Base-by-base conservation (phyloP, 2,329 filamentous ascomycete genomes). In the Alternaria sp. region DNA sequence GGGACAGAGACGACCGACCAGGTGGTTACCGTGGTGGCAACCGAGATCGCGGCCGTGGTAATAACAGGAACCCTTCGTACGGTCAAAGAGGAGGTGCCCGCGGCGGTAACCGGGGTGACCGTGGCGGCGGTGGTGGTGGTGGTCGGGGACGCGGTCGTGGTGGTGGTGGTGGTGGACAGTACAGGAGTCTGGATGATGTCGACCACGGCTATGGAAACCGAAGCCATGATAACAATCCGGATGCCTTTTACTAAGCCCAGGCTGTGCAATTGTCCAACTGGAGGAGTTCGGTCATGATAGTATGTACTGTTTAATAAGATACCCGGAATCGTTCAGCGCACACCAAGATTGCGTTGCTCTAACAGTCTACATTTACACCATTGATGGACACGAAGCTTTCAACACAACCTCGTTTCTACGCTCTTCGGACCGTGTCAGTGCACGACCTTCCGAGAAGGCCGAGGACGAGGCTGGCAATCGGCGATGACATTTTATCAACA, bases 161-260 rank as follows among this genome's bases (percentile, higher is more conserved):
- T 18, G 68, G 75, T 22, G 73, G n/a, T n/a, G n/a, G 75, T 22
- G 73, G 75, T 27, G 58, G 59, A 25, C 73, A 74, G 38, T 83
- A 83, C 64, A 71, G 76, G 51, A 81, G 79, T 62, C 70, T 84
- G 27, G 82, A 84, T 60, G 81, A 83, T 65, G 78, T 80, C 34
- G 74, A 75, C 34, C 58, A 67, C 53, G 68, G 59, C 38, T 70
- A 73, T 51, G 72, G 71, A 16, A 68, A 71, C 43, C 66, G 71
- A n/a, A 69, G 70, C 41, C 64, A 76, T 43, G 73, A 76, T 54
- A 73, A 72, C 51, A 73, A 74, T 32, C 73, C 75, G 10, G 70
- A 76, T 48, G 72, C 73, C 12, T 78, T 74, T 61, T 78, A 78
- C 56, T 78, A 61, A 43, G 27, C 34, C 18, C 30, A 27, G 8